Evolutionary conservation across 257 asterid genomes (phyloP).

Genomic region (Solanum corneliomulleri): DNA sequence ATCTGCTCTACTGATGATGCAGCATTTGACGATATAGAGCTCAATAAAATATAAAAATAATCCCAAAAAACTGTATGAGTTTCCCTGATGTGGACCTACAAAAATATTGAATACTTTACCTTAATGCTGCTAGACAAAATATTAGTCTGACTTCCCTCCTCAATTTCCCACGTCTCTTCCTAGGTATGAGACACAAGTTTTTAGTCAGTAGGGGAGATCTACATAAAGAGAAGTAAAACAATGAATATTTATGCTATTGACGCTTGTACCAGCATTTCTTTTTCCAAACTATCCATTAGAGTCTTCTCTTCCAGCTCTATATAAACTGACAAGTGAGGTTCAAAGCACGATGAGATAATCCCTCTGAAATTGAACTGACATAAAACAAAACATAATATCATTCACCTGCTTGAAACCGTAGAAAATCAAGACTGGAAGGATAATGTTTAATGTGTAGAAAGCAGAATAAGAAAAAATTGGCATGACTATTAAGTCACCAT

Average conservation of each 20-base stretch:
- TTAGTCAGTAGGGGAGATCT: slow-evolving; percentile 1
- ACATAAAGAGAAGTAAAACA: not conserved
- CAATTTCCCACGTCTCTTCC: slow-evolving; percentile 98
- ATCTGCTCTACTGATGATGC: not conserved
- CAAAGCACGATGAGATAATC: slow-evolving; percentile 94
- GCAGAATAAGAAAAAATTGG: not conserved
- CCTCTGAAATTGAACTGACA: slow-evolving; percentile 95
- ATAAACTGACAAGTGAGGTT: slow-evolving; percentile 81
- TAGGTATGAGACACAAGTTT: slow-evolving; percentile 20
- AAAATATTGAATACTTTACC: slow-evolving; percentile 24
- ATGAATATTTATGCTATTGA: slow-evolving; percentile 1
- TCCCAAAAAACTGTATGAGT: not conserved
- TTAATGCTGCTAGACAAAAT: slow-evolving; percentile 95
- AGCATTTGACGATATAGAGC: not conserved
- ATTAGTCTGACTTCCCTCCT: slow-evolving; percentile 92
- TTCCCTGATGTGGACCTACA: not conserved
- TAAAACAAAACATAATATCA: slow-evolving; percentile 11
- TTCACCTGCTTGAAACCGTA: not conserved
- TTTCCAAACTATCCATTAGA: slow-evolving; percentile 92
- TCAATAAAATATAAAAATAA: not conserved
- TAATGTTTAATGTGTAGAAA: not conserved
- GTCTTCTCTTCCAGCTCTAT: slow-evolving; percentile 97
- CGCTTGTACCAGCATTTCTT: slow-evolving; percentile 68
- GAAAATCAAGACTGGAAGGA: slow-evolving; percentile 3
- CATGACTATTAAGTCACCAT: not conserved